Base-by-base conservation (phyloP, 495 filamentous ascomycete genomes). In the Neurospora tetraspora region DNA sequence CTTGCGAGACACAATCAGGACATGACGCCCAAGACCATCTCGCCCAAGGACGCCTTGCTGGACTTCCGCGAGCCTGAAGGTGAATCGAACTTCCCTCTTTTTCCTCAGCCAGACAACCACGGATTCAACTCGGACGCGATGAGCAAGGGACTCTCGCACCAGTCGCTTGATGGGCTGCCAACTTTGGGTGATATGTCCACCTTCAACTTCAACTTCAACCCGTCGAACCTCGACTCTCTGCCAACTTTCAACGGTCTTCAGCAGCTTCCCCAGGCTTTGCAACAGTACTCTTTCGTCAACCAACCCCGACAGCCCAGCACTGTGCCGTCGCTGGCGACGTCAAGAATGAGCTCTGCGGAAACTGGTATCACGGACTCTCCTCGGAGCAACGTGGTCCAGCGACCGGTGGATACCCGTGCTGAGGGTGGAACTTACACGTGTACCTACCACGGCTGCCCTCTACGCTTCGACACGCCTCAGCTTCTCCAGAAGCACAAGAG, bases 401-500 rank as follows among this genome's bases (percentile, higher is more conserved):
- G 88, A 61, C 93, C 93, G 5, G 78, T 81, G 3, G 85, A 90
- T 39, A 89, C 92, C 2, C 85, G 84, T 14, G 91, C 95, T 1
- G 91, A 95, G 76, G 87, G 89, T 38, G 96, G 95, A 14, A 96
- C 93, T 1, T 99, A 98, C 85, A 94, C 93, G 23, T 99, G 96
- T 81, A 96, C 93, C 16, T 96, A 97, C 76, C 93, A 94, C 80
- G 93, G 93, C 68, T 99, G 96, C 79, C 90, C 91, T 0, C 86
- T 89, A 71, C 93, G 96, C 71, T 99, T 99, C 78, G 92, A 96
- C 72, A 92, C 92, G 8, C 91, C 93, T 12, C 86, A 89, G 34
- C 91, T 94, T 79, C 88, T 99, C 34, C 93, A 98, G 80, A 95
- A 94, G 81, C 96, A 99, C 85, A 97, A 97, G 84, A 91, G 94